A percentile compares a stretch with the other conserved stretches of the same genome.
Evolutionary conservation across 2,329 filamentous ascomycete genomes (phyloP).

Genomic region (Paracamarosporium sp.): DNA sequence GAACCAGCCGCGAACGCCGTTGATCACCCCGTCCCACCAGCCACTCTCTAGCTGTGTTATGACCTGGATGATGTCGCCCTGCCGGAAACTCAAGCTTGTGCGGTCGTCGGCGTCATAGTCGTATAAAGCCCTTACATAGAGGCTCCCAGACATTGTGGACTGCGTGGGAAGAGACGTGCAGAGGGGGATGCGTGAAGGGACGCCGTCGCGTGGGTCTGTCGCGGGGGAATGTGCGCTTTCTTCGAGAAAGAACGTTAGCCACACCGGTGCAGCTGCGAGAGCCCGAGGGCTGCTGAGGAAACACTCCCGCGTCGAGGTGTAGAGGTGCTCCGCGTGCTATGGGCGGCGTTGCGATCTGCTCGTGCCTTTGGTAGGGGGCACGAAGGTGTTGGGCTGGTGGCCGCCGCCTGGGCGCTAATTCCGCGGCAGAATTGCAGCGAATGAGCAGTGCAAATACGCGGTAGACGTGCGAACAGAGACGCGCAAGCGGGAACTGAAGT

Average conservation of each 20-base stretch:
- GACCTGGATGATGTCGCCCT: constrained; percentile 97
- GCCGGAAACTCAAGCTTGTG: constrained; percentile 94
- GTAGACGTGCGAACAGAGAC: constrained; percentile 18
- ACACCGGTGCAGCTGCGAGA: background rate
- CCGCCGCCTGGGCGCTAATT: constrained; percentile 34
- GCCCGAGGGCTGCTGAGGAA: constrained; percentile 9
- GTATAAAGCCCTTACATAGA: constrained; percentile 96
- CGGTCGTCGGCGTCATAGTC: constrained; percentile 95
- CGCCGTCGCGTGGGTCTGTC: constrained; percentile 22
- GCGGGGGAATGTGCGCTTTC: constrained; percentile 12
- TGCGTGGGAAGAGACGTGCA: too few relatives aligned
- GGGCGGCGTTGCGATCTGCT: constrained; percentile 29
- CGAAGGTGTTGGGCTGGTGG: constrained; percentile 43
- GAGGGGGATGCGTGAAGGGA: constrained; percentile 53
- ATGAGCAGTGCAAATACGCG: constrained; percentile 32
- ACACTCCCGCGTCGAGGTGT: constrained; percentile 28
- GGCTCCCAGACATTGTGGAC: constrained; percentile 58
- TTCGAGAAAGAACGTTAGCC: constrained; percentile 14
- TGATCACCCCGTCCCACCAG: constrained; percentile 99
- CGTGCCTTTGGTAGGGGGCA: too few relatives aligned
- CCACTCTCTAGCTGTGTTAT: constrained; percentile 97
- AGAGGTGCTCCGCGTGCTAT: constrained; percentile 33
- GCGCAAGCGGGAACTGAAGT: background rate
- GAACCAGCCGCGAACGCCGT: constrained; percentile 97
- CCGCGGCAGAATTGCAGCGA: constrained; percentile 33